Percentiles rank a stretch among this genome's conserved stretches.
Conservation (phyloP, 441 rosid species). For the Arabidopsis hybrid region DNA sequence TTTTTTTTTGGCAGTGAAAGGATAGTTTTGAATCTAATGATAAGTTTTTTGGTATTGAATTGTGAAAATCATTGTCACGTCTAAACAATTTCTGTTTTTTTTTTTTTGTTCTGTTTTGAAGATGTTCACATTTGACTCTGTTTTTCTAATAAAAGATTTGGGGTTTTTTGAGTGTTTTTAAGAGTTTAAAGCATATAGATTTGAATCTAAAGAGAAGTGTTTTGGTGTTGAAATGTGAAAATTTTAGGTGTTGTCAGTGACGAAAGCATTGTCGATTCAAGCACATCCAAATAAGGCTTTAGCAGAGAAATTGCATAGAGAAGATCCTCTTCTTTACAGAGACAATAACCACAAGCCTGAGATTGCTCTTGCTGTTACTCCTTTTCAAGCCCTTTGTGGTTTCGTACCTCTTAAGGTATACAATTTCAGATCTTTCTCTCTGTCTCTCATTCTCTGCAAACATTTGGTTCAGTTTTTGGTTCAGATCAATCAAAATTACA, state of each 20-base stretch:
- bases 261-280: conserved; percentile 91
- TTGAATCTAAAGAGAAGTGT: neutral
- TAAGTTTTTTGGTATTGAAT: conserved; percentile 5
- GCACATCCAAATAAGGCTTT: conserved; percentile 91
- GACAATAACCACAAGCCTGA: conserved; percentile 95
- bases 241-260: conserved; percentile 82
- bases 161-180: neutral
- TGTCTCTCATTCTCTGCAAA: neutral
- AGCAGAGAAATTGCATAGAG: conserved; percentile 74
- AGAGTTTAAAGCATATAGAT: neutral
- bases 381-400: conserved; percentile 90
- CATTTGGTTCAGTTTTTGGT: neutral
- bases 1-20: neutral
- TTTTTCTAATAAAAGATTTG: neutral
- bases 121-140: neutral
- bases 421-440: conserved; percentile 13
- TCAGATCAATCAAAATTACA: neutral
- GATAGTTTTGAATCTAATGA: conserved; percentile 1
- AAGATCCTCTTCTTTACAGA: conserved; percentile 74
- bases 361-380: conserved; percentile 95
- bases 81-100: too few relatives aligned
- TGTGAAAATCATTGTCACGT: neutral
- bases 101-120: conserved; percentile 11
- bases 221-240: conserved; percentile 17
- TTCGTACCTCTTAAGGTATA: conserved; percentile 72